Conservation (phyloP, 139 green algal species). For the Spirogloea muscicola region DNA sequence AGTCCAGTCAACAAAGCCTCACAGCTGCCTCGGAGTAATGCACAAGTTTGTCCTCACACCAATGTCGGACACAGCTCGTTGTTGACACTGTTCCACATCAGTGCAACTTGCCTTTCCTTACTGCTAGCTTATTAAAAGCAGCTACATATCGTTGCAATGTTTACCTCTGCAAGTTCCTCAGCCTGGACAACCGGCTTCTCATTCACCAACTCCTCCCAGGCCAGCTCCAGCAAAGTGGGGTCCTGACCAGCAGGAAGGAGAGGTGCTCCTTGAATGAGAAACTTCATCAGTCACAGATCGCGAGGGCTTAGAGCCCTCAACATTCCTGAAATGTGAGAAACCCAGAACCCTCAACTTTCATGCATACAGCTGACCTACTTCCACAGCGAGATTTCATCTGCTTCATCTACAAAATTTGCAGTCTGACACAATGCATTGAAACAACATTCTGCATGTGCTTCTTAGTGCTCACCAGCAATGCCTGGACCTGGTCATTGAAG, state of each 20-base stretch:
- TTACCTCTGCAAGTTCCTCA: conserved; percentile 30
- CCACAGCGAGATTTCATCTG: background rate
- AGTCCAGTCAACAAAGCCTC: background rate
- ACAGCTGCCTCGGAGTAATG: background rate
- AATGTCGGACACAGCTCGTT: background rate
- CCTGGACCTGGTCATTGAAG: conserved; percentile 1
- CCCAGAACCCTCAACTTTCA: background rate
- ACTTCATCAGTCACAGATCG: background rate
- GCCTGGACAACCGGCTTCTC: conserved; percentile 12
- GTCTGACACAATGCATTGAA: background rate
- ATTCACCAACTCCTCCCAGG: conserved; percentile 22
- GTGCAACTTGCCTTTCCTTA: too few species aligned
- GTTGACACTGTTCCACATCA: background rate
- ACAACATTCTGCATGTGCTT: background rate
- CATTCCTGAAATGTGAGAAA: background rate
- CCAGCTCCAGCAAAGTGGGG: conserved; percentile 29
- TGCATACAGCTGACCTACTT: background rate
- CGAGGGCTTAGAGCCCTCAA: background rate
- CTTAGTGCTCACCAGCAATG: conserved; percentile 2
- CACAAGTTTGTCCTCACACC: background rate
- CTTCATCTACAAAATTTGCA: conserved; percentile 7
- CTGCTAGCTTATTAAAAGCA: background rate
- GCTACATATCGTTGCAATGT: background rate
- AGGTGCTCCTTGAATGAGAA: background rate
- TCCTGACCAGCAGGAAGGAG: conserved; percentile 6